Evolutionary conservation across 2,329 filamentous ascomycete genomes (phyloP), one percentile per base, ranked within the genome.

Genomic region (Mariannaea elegans): DNA sequence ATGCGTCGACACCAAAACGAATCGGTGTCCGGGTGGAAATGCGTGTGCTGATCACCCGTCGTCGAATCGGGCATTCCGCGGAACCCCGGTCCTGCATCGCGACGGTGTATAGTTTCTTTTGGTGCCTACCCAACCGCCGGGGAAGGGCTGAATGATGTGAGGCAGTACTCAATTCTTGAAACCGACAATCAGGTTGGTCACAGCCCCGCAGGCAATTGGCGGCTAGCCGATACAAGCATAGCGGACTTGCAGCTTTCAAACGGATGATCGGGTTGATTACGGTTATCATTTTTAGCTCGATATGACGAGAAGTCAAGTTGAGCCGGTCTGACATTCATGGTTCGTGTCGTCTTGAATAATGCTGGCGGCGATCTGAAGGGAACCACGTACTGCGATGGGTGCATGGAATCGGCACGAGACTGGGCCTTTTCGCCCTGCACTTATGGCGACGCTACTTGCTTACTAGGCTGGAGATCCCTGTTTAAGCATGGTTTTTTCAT

Each of bases 361-460:
- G 56, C 56, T 49, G 57, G 53, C 50, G 47, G 52, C 46, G 60
- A 68, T 56, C 32, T 53, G 56, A 59, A 61, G 45, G 27, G 62
- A 41, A 56, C 53, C n/a, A n/a, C n/a, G n/a, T 46, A 58, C 45
- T 50, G 56, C 55, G 55, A 50, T 34, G 55, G 45, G 39, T 38
- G 53, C 49, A 58, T 54, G 31, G 29, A 49, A 39, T 31, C 42
- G 52, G 63, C 50, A 53, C 56, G 56, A 63, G 36, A 53, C 34
- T 49, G 52, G 65, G 57, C 49, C 56, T 61, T 47, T 56, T 55
- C 54, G 50, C 61, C 24, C 62, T 61, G 63, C 50, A 60, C 51
- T 36, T 45, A 64, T 62, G 64, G 60, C 58, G 58, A 58, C 67
- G 65, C 66, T 70, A 67, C 66, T 69, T 70, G 61, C 68, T 70